These are phyloP conservation scores for Lodderomyces metapsilosis DNA, from an alignment of 1,139 yeast species.

Conservation along the genomic window DNA sequence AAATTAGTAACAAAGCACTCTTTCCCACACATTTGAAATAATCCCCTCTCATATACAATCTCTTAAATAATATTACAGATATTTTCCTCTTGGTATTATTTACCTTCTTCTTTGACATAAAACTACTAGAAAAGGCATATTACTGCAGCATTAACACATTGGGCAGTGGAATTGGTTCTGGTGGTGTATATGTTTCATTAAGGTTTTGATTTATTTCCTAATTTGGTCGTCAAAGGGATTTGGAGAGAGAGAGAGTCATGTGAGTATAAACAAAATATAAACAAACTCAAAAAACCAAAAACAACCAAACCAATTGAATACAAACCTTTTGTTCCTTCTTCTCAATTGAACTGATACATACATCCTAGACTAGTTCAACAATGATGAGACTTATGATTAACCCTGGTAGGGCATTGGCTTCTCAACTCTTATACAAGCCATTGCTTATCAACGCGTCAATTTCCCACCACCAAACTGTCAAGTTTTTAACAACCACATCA, in stretches of 20 bases:
- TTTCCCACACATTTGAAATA: too few relatives aligned
- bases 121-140: too few relatives aligned
- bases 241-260: not conserved
- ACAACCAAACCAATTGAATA: too few relatives aligned
- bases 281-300: not conserved
- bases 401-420: constrained; percentile 3
- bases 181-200: too few relatives aligned
- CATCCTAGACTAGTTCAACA: not conserved
- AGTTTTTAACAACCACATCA: not conserved
- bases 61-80: too few relatives aligned
- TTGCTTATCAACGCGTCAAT: not conserved
- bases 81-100: too few relatives aligned
- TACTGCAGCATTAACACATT: too few relatives aligned
- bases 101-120: too few relatives aligned
- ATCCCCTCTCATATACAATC: too few relatives aligned
- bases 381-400: not conserved
- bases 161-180: too few relatives aligned
- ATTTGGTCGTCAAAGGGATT: not conserved
- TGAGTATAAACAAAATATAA: constrained; percentile 1
- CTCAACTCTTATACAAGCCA: not conserved
- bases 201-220: not conserved
- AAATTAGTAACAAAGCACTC: too few relatives aligned
- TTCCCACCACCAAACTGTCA: not conserved
- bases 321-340: too few relatives aligned
- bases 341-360: not conserved